Percentiles rank a stretch among this genome's conserved stretches.
These are phyloP conservation scores for Aurantiochytrium sp. DNA, from an alignment of 108 stramenopile genomes.

Conservation along the genomic window DNA sequence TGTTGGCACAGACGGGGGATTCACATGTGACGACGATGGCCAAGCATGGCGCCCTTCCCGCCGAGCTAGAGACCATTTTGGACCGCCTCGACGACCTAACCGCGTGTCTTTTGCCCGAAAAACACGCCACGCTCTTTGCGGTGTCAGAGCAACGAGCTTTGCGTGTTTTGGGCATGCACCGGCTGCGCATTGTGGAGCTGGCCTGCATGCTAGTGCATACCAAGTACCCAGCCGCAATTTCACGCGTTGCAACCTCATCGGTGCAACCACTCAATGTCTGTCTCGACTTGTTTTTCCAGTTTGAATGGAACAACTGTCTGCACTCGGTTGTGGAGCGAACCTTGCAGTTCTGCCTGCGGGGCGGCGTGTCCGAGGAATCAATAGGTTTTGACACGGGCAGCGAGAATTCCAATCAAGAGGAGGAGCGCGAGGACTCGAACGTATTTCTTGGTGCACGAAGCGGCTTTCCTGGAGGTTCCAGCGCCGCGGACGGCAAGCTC, in stretches of 20 bases:
- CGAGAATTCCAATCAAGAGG: not conserved
- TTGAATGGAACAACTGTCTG: conserved; percentile 18
- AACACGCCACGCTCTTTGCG: not conserved
- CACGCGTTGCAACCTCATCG: not conserved
- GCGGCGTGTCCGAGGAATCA: not conserved
- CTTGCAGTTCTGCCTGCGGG: not conserved
- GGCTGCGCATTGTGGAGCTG: not conserved
- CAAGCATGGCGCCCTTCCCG: not conserved
- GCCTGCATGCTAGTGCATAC: not conserved
- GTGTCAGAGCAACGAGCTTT: not conserved
- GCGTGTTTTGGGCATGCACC: not conserved
- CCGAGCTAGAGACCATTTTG: not conserved
- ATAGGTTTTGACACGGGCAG: not conserved
- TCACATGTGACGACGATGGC: not conserved
- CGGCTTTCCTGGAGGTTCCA: not conserved
- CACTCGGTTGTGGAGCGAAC: not conserved
- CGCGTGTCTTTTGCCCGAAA: not conserved
- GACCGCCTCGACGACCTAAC: not conserved
- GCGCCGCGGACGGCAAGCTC: not conserved
- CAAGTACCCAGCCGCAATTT: not conserved
- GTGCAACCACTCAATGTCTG: not conserved
- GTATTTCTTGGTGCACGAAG: not conserved
- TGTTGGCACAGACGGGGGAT: not conserved
- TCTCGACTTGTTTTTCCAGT: not conserved
- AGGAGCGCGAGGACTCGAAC: not conserved